phyloP scores from a whole-genome alignment of 2,329 filamentous ascomycete species.

The Aspergillus ochraceus region DNA sequence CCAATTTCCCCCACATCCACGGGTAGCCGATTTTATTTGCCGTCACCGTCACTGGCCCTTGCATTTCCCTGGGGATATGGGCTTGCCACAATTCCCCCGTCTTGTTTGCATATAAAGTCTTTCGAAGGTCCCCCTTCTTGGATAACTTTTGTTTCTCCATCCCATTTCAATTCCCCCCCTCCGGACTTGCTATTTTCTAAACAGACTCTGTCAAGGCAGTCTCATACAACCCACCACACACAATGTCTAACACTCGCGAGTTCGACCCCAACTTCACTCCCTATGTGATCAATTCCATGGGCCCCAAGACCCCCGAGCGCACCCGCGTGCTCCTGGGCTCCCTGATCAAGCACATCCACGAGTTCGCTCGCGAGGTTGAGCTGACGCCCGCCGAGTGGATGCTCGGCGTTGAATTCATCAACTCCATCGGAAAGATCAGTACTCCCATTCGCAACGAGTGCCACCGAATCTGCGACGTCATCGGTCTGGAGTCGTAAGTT shows the following conservation, averaged over 20 bases:
- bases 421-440: constrained; percentile 69
- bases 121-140: neutral
- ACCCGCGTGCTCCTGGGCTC: constrained; percentile 63
- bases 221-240: constrained; percentile 3
- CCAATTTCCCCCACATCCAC: neutral
- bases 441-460: constrained; percentile 71
- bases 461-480: constrained; percentile 70
- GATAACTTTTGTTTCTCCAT: neutral
- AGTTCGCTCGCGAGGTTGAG: constrained; percentile 76
- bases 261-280: constrained; percentile 73
- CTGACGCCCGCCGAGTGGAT: constrained; percentile 77
- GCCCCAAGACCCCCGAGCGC: constrained; percentile 65
- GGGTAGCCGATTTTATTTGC: neutral
- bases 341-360: constrained; percentile 72
- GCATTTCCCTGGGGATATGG: neutral
- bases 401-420: constrained; percentile 71
- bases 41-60: neutral
- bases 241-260: constrained; percentile 22
- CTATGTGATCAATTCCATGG: constrained; percentile 71
- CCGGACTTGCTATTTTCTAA: neutral
- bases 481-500: constrained; percentile 66
- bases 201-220: neutral
- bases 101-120: neutral
- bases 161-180: neutral
- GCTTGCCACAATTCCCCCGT: neutral